phyloP scores from a whole-genome alignment of 345 rosid species.

The Camelina neglecta region DNA sequence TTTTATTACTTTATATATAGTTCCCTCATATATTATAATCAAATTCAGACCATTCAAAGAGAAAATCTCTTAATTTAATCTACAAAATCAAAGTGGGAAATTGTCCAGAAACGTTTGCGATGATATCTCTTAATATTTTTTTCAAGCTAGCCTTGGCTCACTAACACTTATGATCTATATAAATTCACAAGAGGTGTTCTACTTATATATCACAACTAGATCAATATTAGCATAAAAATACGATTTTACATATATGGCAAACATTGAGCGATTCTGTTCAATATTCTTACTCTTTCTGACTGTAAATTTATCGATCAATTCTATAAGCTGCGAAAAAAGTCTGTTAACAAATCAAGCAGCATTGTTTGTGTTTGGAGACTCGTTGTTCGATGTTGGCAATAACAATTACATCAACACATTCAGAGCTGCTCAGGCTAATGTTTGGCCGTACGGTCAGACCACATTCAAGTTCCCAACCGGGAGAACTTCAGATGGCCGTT shows the following conservation, averaged over 20 bases:
- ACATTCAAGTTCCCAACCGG: constrained; percentile 53
- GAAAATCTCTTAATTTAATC: not conserved
- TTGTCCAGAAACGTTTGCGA: not conserved
- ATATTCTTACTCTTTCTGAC: constrained; percentile 24
- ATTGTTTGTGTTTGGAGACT: constrained; percentile 56
- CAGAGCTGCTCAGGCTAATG: constrained; percentile 41
- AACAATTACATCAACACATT: constrained; percentile 49
- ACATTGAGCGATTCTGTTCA: not conserved
- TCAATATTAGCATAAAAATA: not conserved
- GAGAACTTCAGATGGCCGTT: constrained; percentile 50
- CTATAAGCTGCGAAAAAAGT: constrained; percentile 17
- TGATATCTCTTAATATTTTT: not conserved
- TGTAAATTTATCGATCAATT: constrained; percentile 4
- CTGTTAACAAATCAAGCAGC: constrained; percentile 42
- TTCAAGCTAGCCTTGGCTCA: constrained; percentile 22
- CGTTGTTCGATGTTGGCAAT: constrained; percentile 54
- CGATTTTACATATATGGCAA: constrained; percentile 17
- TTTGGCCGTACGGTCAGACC: constrained; percentile 52
- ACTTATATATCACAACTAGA: not conserved
- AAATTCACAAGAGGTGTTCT: not conserved
- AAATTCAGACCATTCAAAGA: constrained; percentile 13
- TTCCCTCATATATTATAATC: constrained; percentile 13
- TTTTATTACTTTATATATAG: not conserved
- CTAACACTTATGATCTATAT: constrained; percentile 2
- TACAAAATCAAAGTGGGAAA: constrained; percentile 10